Conservation (phyloP, 176 grass and related monocot species). For the Paspalum notatum region DNA sequence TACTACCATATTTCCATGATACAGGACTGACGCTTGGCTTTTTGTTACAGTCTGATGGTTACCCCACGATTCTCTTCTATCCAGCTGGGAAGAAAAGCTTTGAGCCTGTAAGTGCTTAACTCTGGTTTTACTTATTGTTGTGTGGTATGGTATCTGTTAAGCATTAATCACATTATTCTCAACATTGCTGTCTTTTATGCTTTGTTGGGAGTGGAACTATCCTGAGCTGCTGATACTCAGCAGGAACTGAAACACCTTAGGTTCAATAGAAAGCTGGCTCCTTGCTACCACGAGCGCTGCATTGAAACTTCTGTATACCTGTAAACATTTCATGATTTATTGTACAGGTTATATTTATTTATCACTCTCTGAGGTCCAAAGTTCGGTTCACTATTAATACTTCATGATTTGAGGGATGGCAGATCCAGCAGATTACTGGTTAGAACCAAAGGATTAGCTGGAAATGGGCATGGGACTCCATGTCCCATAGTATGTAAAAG, state of each 20-base stretch:
- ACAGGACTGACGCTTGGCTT: constrained; percentile 10
- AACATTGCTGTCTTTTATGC: neutral
- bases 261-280: neutral
- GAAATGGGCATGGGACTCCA: constrained; percentile 5
- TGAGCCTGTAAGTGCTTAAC: constrained; percentile 75
- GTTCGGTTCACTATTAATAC: neutral
- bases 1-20: constrained; percentile 13
- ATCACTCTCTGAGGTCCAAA: neutral
- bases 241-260: neutral
- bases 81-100: constrained; percentile 96
- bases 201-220: neutral
- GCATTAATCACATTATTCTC: neutral
- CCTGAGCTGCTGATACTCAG: neutral
- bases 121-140: neutral
- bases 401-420: neutral
- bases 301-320: neutral
- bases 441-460: neutral
- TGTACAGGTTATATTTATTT: neutral
- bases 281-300: neutral
- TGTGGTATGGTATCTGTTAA: neutral
- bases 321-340: neutral
- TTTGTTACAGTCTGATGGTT: constrained; percentile 79
- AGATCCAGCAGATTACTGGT: constrained; percentile 2
- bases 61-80: constrained; percentile 92
- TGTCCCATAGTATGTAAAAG: neutral